Conservation (phyloP, 202 grass and related monocot genomes). For the Dendrocalamus latiflorus region DNA sequence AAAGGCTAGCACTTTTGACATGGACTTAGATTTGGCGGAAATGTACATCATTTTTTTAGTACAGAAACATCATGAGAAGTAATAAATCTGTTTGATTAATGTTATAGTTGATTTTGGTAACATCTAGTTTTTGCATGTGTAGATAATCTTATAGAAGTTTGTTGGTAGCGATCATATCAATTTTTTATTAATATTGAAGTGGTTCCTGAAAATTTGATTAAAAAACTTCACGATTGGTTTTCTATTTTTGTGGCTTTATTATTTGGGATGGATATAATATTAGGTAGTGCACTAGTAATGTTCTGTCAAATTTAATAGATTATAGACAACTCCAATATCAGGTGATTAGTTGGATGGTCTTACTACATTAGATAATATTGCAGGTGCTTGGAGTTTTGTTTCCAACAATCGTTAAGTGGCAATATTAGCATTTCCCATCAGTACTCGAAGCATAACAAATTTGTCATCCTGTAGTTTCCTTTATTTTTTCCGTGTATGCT, state of each 20-base stretch:
- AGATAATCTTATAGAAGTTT: constrained; percentile 4
- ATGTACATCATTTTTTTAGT: not conserved
- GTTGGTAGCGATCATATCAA: not conserved
- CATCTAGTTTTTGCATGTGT: not conserved
- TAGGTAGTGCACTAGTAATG: not conserved
- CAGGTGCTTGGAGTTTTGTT: not conserved
- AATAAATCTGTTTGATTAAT: not conserved
- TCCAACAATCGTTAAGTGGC: not conserved
- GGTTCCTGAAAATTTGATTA: not conserved
- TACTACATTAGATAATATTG: not conserved
- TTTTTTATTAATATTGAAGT: not conserved
- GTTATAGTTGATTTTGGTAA: not conserved
- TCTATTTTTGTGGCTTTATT: not conserved
- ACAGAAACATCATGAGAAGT: not conserved
- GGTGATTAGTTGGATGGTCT: not conserved
- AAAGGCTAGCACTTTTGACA: no score
- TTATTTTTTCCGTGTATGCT: not conserved
- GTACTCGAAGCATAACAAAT: not conserved
- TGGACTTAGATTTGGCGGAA: not conserved
- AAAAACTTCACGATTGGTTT: not conserved
- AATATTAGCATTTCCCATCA: not conserved
- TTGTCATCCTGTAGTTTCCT: not conserved
- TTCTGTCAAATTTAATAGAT: not conserved
- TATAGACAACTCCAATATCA: not conserved
- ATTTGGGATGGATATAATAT: not conserved